Base-by-base conservation (phyloP, 2,329 filamentous ascomycete species). In the Fusarium equiseti region DNA sequence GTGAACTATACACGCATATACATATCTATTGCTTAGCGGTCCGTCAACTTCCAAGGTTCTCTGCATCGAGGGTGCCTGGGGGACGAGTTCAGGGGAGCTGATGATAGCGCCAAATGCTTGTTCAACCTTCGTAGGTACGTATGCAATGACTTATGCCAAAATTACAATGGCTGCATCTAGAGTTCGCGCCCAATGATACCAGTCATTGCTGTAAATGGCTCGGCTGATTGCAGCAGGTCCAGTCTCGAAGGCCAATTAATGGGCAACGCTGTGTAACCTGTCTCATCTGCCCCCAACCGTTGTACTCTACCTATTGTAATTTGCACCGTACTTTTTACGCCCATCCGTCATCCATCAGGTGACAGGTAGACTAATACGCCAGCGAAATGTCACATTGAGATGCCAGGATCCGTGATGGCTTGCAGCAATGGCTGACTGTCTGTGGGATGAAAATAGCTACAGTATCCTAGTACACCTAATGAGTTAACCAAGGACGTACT, bases 401-500 rank as follows among this genome's bases (percentile, higher is more conserved):
- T 49, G 56, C 62, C 53, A 55, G 51, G 62, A 46, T 67, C 63
- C 48, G 38, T 32, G 42, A 70, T 63, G 68, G 63, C 67, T 70
- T 68, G 67, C 67, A 70, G 62, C 43, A 45, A 29, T 53, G 35
- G 50, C 24, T 53, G 50, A 35, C 24, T 66, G 48, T 35, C 43
- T 66, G 26, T 55, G 54, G 61, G 55, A 63, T 66, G 63, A 66
- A 66, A 66, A 66, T 66, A 53, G 48, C 63, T 53, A 44, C 42
- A 50, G 44, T 38, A 38, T 38, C 35, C 16, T 50, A 58, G 18
- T 29, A 50, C 57, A 45, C 57, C 46, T 56, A 10, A 27, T 42
- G 56, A 62, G 55, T 63, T 35, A 61, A 55, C 60, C 64, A 40
- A 32, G 43, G n/a, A 27, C 18, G 24, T 26, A 18, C 15, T 15